Evolutionary conservation across 2,329 filamentous ascomycete genomes (phyloP).

Genomic region (Aureobasidium pullulans): DNA sequence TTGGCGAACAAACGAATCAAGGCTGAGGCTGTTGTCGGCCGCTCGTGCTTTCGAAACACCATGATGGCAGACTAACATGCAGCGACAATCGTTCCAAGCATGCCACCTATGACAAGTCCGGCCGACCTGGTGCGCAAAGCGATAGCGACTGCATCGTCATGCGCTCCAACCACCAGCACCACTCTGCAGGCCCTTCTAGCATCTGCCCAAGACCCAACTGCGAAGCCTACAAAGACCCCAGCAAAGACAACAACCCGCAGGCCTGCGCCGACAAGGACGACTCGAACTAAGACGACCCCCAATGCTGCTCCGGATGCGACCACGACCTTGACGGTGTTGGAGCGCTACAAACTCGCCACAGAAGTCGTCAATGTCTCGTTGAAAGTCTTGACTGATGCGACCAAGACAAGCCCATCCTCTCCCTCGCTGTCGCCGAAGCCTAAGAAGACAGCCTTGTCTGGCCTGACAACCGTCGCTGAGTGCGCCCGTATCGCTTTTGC

Average conservation of each 20-base stretch:
- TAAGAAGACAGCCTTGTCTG: background rate
- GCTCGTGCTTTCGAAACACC: background rate
- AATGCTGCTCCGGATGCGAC: conserved; percentile 19
- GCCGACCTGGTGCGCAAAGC: conserved; percentile 7
- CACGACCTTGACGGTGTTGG: conserved; percentile 43
- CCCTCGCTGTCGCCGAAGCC: background rate
- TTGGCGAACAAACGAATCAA: background rate
- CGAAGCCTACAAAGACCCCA: conserved; percentile 1
- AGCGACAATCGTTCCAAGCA: background rate
- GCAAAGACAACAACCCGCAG: background rate
- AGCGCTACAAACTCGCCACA: conserved; percentile 62
- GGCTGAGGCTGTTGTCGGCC: background rate
- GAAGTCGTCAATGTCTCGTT: conserved; percentile 65
- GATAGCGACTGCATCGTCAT: background rate
- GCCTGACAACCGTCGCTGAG: conserved; percentile 42
- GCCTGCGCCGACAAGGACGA: background rate
- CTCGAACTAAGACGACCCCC: background rate
- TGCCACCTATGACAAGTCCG: background rate
- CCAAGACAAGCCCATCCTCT: conserved; percentile 37
- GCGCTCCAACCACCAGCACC: background rate
- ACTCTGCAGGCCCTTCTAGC: background rate
- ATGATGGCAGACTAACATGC: conserved; percentile 8
- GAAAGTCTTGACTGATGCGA: conserved; percentile 60
- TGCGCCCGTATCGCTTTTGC: conserved; percentile 62
- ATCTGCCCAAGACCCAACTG: background rate